Evolutionary conservation across 208 protist genomes (phyloP).

Genomic region (Leishmania guyanensis): DNA sequence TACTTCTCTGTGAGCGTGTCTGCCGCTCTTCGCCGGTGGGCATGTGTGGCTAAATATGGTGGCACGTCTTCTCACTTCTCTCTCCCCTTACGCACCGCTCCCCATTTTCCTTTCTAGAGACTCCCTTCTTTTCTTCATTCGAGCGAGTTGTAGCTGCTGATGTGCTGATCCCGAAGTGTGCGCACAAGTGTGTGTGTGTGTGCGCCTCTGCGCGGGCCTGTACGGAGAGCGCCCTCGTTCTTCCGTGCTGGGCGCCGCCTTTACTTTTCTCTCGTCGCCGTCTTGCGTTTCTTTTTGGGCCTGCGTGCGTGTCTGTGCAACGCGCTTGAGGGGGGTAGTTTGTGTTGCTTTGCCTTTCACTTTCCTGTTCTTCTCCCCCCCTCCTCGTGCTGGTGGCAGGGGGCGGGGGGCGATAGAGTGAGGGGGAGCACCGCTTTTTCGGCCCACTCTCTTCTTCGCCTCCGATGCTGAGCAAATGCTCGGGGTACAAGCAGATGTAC

Average conservation of each 20-base stretch:
- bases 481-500: neutral
- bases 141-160: no score
- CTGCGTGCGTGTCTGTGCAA: neutral
- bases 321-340: neutral
- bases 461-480: neutral
- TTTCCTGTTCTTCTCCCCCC: conserved; percentile 9
- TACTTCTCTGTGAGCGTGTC: neutral
- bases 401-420: no score
- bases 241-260: neutral
- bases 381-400: neutral
- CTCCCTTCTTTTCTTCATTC: neutral
- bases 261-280: neutral
- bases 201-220: neutral
- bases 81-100: neutral
- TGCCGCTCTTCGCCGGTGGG: neutral
- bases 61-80: neutral
- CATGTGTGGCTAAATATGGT: neutral
- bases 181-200: neutral
- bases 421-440: neutral
- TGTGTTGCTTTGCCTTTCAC: neutral
- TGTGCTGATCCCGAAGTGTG: neutral
- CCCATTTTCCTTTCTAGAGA: neutral
- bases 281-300: neutral
- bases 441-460: no score
- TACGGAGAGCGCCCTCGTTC: neutral